phyloP scores from a whole-genome alignment of 106 monocot genomes.

The Amphibolis antarctica region DNA sequence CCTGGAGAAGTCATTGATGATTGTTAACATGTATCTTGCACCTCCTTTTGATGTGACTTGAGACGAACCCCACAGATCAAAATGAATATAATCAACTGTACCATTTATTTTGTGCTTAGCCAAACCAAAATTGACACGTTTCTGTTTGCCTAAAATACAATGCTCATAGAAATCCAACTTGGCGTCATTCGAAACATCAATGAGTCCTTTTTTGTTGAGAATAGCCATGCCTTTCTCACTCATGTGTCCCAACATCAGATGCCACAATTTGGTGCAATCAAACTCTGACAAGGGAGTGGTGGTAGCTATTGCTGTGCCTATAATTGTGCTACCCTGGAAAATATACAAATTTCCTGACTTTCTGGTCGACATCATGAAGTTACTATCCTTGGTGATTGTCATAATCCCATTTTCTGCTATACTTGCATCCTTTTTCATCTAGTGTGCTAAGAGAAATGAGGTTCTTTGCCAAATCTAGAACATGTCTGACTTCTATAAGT shows the following conservation, averaged over 20 bases:
- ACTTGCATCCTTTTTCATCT: slow-evolving; percentile 1
- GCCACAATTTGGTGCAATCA: slow-evolving; percentile 8
- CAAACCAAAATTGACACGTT: neutral
- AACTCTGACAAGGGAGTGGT: neutral
- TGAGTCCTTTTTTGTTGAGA: neutral
- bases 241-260: slow-evolving; percentile 1
- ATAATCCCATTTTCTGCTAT: slow-evolving; percentile 1
- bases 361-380: neutral
- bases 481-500: neutral
- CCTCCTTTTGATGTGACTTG: slow-evolving; percentile 9
- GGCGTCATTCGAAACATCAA: no score
- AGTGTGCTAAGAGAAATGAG: slow-evolving; percentile 9
- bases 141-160: slow-evolving; percentile 12
- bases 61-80: slow-evolving; percentile 11
- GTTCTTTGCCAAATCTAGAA: slow-evolving; percentile 5
- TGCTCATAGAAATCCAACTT: no score
- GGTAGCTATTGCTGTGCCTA: neutral
- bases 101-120: neutral
- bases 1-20: slow-evolving; percentile 20
- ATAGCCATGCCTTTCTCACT: slow-evolving; percentile 2
- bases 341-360: neutral
- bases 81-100: slow-evolving; percentile 7
- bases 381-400: neutral
- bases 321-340: neutral
- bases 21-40: slow-evolving; percentile 5